Evolutionary conservation across 306 rosid genomes (phyloP), one percentile per base, ranked within the genome.

Genomic region (Corylus americana): DNA sequence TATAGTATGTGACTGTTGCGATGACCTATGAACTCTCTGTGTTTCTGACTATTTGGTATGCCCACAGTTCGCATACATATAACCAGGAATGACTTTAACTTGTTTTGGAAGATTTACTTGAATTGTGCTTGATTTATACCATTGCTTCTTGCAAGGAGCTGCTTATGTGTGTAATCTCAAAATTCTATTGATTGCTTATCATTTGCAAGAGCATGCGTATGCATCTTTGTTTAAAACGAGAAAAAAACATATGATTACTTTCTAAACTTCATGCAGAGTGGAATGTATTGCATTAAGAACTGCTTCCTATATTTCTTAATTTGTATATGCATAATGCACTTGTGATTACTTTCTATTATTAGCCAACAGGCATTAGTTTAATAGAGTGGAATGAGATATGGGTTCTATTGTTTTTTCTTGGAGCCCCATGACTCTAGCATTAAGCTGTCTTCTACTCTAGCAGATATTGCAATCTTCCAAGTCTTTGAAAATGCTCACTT

Each of bases 401-500:
- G 44, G 44, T 2, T 35, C 42, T 64, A 7, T 64, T 17, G 44
- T 37, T 42, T 42, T 67, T 67, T 50, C 50, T 67, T 67, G 25
- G 64, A 37, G 39, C 29, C 10, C 25, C 80, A 67, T 16, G 35
- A 4, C 10, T 69, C 55, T 49, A 11, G 31, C 45, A 5, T 3
- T 7, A 49, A n/a, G 62, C 18, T 71, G 51, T 7, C 7, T 7
- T 61, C 12, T 50, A n/a, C 59, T 18, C 31, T 13, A 69, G 8
- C 51, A 51, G 45, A 53, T 79, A 20, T 42, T 7, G 73, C 62
- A 71, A 61, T 49, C 45, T 50, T 37, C 61, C 18, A 50, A 70
- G 7, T 55, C 75, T 20, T 4, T 1, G 20, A 20, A 37, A 37
- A 72, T 35, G 64, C 66, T 48, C 16, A 14, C 51, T 61, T 11